phyloP scores from a whole-genome alignment of 306 rosid species.

The Vachellia collinsii region DNA sequence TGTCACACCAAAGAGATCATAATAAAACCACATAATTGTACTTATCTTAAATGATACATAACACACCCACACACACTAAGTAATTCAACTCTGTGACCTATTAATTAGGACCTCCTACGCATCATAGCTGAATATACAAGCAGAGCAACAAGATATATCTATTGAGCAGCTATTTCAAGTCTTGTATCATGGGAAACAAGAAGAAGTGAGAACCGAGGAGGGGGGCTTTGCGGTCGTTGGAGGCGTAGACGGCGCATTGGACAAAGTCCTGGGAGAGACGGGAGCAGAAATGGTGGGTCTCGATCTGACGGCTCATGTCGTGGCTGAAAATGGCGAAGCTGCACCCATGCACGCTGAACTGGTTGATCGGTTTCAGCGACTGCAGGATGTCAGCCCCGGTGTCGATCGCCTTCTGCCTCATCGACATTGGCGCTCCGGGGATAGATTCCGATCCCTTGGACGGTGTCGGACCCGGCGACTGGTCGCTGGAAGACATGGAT shows the following conservation, averaged over 20 bases:
- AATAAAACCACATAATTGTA: neutral
- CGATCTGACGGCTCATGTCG: conserved; percentile 72
- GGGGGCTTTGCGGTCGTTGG: conserved; percentile 50
- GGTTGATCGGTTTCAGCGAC: conserved; percentile 67
- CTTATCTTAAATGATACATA: neutral
- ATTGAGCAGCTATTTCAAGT: too few relatives aligned
- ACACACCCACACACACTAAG: too few relatives aligned
- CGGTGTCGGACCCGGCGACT: conserved; percentile 34
- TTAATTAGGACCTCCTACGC: too few relatives aligned
- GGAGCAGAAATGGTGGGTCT: conserved; percentile 68
- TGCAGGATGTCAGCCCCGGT: conserved; percentile 63
- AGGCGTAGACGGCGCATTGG: conserved; percentile 84
- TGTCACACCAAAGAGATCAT: neutral
- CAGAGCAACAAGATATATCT: too few relatives aligned
- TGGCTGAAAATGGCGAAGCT: conserved; percentile 73
- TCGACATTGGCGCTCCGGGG: conserved; percentile 55
- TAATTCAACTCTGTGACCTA: too few relatives aligned
- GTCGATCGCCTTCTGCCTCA: conserved; percentile 56
- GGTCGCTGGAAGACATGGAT: conserved; percentile 53
- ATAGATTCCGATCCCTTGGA: neutral
- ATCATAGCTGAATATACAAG: too few relatives aligned
- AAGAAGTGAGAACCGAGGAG: too few relatives aligned
- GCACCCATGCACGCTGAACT: conserved; percentile 65
- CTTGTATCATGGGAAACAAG: too few relatives aligned
- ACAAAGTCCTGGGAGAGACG: conserved; percentile 64